These are phyloP conservation scores for Cladosporium colombiae DNA, from an alignment of 2,329 filamentous ascomycete genomes.

Conservation along the genomic window DNA sequence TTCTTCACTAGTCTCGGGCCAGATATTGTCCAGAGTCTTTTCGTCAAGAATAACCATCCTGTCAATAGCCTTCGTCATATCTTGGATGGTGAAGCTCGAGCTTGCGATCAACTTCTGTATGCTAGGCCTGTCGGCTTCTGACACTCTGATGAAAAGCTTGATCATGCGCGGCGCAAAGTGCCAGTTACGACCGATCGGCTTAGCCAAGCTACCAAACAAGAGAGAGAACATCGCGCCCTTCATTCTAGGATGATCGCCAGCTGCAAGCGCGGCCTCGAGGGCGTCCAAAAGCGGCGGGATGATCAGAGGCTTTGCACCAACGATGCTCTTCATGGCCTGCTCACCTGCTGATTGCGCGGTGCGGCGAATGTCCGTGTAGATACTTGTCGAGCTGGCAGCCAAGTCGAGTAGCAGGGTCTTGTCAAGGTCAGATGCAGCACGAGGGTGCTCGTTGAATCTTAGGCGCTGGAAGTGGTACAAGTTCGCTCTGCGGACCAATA, in stretches of 20 bases:
- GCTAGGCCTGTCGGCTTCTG: constrained; percentile 87
- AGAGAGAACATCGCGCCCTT: constrained; percentile 93
- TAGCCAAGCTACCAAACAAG: constrained; percentile 82
- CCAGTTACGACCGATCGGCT: constrained; percentile 90
- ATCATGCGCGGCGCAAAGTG: constrained; percentile 89
- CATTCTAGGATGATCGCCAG: constrained; percentile 83
- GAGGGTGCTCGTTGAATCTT: constrained; percentile 86
- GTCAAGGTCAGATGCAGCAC: constrained; percentile 87
- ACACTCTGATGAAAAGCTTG: constrained; percentile 84
- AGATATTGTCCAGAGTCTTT: constrained; percentile 68
- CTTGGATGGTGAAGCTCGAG: constrained; percentile 81
- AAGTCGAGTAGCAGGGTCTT: constrained; percentile 82
- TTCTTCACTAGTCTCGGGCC: constrained; percentile 52
- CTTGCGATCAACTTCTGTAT: constrained; percentile 85
- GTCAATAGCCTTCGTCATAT: constrained; percentile 88
- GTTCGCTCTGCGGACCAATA: constrained; percentile 90
- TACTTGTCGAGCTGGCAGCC: constrained; percentile 82
- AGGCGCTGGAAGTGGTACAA: constrained; percentile 93
- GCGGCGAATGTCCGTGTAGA: constrained; percentile 93
- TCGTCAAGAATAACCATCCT: constrained; percentile 80
- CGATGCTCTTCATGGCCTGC: constrained; percentile 86
- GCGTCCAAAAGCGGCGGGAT: constrained; percentile 83
- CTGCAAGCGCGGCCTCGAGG: constrained; percentile 74
- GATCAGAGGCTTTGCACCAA: constrained; percentile 83
- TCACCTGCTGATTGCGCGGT: constrained; percentile 91